A percentile compares a stretch with the other conserved stretches of the same genome.
Conservation (phyloP, 768 basidiomycete genomes). For the Boletus insuetus region DNA sequence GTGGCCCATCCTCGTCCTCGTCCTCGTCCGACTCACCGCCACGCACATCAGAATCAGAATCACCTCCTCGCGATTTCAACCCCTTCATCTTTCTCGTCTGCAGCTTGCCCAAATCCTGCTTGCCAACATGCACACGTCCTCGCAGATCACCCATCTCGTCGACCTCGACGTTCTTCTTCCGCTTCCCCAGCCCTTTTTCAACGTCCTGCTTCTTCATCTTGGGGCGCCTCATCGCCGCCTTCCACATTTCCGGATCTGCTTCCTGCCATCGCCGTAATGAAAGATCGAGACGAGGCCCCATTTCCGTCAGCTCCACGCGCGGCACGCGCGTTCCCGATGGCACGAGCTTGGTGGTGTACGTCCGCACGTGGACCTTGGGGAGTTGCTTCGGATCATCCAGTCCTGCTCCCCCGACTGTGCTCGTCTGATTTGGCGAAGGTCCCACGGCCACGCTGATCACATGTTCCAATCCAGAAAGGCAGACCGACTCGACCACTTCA, state of each 20-base stretch:
- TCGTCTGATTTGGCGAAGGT: constrained; percentile 42
- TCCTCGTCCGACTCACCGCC: constrained; percentile 18
- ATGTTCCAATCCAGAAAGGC: constrained; percentile 80
- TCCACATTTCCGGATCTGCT: constrained; percentile 77
- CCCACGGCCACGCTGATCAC: constrained; percentile 80
- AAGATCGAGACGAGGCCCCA: constrained; percentile 91
- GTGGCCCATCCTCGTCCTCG: constrained; percentile 19
- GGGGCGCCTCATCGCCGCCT: constrained; percentile 76
- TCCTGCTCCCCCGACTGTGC: constrained; percentile 6
- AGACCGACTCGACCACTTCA: constrained; percentile 79
- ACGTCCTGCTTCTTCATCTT: constrained; percentile 88
- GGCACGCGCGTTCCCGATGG: constrained; percentile 80
- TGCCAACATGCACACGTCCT: constrained; percentile 84
- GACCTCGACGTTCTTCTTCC: constrained; percentile 91
- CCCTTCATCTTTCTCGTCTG: constrained; percentile 98
- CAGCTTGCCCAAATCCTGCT: constrained; percentile 82
- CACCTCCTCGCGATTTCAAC: constrained; percentile 44
- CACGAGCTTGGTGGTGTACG: constrained; percentile 74
- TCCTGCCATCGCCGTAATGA: constrained; percentile 68
- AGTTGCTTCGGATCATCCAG: constrained; percentile 46
- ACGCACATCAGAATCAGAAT: neutral
- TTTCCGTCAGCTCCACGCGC: constrained; percentile 75
- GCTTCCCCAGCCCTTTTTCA: constrained; percentile 86
- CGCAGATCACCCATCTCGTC: constrained; percentile 98
- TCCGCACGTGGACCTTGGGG: constrained; percentile 85